These are phyloP conservation scores for Colletotrichum eremochloae DNA, from an alignment of 2,329 filamentous ascomycete genomes.

Conservation along the genomic window DNA sequence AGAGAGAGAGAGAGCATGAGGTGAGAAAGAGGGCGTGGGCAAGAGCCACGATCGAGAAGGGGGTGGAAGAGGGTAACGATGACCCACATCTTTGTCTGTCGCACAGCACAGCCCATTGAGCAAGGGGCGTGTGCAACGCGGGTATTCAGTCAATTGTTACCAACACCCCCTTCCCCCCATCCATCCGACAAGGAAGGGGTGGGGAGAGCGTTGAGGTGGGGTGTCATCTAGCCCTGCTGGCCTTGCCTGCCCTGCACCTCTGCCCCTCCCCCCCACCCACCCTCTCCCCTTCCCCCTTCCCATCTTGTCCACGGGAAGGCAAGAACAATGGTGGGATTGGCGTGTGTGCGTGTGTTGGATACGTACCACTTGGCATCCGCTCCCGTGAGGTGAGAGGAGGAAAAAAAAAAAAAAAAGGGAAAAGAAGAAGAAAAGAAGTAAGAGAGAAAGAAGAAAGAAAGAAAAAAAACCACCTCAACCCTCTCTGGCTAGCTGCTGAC, in stretches of 20 bases:
- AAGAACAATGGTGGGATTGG: constrained; percentile 24
- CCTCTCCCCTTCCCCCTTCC: background rate
- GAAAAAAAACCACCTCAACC: background rate
- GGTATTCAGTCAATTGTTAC: background rate
- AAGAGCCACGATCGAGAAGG: background rate
- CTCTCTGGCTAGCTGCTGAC: background rate
- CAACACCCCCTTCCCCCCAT: background rate
- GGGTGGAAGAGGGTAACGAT: background rate
- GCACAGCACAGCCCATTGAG: background rate
- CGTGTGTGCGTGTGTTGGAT: background rate
- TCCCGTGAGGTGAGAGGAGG: too few relatives aligned
- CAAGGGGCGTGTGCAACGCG: background rate
- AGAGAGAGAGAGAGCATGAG: background rate
- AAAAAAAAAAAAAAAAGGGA: background rate
- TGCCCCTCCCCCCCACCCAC: background rate
- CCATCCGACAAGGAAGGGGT: background rate
- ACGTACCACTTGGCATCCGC: constrained; percentile 6
- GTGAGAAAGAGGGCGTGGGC: background rate
- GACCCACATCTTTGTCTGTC: constrained; percentile 1
- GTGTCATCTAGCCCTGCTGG: constrained; percentile 36
- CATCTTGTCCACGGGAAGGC: constrained; percentile 28
- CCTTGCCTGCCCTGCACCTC: constrained; percentile 22
- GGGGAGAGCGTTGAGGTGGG: constrained; percentile 6
- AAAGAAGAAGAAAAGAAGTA: background rate
- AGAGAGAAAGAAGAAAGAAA: background rate